Evolutionary conservation across 257 asterid species (phyloP).

Genomic region (Jaltomata sinuosa): DNA sequence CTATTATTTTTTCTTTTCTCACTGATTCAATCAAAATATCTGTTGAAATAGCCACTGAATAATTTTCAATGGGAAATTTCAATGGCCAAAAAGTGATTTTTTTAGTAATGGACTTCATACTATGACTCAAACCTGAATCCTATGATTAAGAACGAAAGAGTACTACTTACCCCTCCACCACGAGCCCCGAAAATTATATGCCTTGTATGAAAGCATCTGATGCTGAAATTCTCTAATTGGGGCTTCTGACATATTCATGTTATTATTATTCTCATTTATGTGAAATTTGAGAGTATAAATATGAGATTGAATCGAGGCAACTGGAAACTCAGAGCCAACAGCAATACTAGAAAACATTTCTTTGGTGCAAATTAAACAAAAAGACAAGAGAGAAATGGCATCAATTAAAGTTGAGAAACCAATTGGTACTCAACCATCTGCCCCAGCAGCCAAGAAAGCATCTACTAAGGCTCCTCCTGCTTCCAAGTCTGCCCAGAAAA

Average conservation of each 20-base stretch:
- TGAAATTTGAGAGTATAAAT: neutral
- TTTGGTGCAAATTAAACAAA: neutral
- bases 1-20: no score
- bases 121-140: no score
- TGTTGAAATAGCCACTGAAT: no score
- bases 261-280: neutral
- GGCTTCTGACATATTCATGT: neutral
- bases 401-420: constrained; percentile 25
- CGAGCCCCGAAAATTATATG: neutral
- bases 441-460: constrained; percentile 11
- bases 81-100: no score
- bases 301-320: neutral
- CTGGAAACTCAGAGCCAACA: neutral
- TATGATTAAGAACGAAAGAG: no score
- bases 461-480: constrained; percentile 15
- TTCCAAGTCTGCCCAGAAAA: constrained; percentile 19
- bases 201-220: neutral
- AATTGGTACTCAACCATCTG: constrained; percentile 14
- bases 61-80: no score
- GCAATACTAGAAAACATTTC: no score
- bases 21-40: no score
- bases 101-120: no score
- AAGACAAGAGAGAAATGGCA: constrained; percentile 1
- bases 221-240: neutral
- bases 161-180: no score